phyloP scores from a whole-genome alignment of 2,329 filamentous ascomycete genomes.

The Botrytis deweyae region DNA sequence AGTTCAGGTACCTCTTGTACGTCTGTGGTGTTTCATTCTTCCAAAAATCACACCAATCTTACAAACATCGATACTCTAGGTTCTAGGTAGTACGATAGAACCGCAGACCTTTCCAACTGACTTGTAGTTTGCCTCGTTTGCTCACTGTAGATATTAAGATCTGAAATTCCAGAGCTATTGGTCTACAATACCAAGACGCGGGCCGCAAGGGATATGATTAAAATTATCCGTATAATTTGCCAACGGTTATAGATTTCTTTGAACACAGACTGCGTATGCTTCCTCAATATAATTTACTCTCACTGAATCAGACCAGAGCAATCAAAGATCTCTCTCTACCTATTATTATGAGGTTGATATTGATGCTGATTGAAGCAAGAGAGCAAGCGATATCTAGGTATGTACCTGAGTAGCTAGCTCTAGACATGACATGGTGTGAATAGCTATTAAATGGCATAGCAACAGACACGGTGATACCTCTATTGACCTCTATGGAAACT shows the following conservation, averaged over 20 bases:
- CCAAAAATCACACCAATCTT: background rate
- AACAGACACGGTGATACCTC: background rate
- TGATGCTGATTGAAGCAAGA: background rate
- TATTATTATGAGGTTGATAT: background rate
- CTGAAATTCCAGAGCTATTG: background rate
- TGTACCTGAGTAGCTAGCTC: background rate
- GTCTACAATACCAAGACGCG: background rate
- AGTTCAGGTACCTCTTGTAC: background rate
- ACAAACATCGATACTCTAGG: background rate
- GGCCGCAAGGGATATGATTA: background rate
- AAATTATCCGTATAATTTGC: background rate
- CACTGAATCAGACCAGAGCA: background rate
- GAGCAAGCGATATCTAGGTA: background rate
- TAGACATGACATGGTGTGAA: background rate
- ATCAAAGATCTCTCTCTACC: background rate
- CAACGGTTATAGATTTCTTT: background rate
- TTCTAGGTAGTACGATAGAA: background rate
- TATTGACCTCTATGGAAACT: background rate
- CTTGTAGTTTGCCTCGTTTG: background rate
- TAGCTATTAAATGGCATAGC: background rate
- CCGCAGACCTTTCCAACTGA: background rate
- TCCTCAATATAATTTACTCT: background rate
- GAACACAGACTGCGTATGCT: background rate
- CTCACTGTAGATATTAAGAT: background rate
- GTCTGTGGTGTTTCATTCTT: background rate